Evolutionary conservation across 306 rosid species (phyloP), one percentile per base, ranked within the genome.

Genomic region (Medicago lupulina): DNA sequence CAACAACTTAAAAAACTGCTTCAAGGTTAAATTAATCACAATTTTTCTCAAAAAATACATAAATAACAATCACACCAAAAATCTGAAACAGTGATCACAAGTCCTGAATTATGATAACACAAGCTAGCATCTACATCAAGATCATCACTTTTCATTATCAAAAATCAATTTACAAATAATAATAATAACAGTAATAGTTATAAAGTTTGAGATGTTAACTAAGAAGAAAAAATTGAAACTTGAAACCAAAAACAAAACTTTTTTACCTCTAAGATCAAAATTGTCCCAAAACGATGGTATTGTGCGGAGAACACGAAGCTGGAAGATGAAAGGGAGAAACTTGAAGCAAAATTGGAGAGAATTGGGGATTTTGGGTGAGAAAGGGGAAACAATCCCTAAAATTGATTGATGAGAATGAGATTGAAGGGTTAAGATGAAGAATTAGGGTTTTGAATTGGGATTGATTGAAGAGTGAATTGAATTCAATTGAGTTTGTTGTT

Each of bases 361-460:
- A 25, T n/a, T 54, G 25, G 49, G 23, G 39, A 25, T n/a, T 54
- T 9, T 21, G 9, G 28, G 41, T 2, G 68, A 18, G 76, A 44
- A n/a, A 73, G 21, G 34, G 50, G 59, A n/a, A 34, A 64, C 4
- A 65, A 78, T 44, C 58, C 81, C 81, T 58, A 46, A 21, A 6
- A 51, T 51, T 17, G 38, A 34, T 34, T 34, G 38, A 34, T 34
- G 38, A 7, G 7, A 7, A 55, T 55, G 21, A 19, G 19, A 55
- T 18, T 9, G 28, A 55, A 18, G 61, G 28, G 61, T 55, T 18
- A 4, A 16, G 28, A 17, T 17, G 23, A 17, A 31, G 43, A 8
- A 31, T 60, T 60, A 25, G 43, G 41, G 18, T 28, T 60, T 28
- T 6, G 67, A 17, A 9, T 28, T 31, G 18, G n/a, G 16, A 58